Base-by-base conservation (phyloP, 2,329 filamentous ascomycete genomes). In the Aspergillus jensenii region DNA sequence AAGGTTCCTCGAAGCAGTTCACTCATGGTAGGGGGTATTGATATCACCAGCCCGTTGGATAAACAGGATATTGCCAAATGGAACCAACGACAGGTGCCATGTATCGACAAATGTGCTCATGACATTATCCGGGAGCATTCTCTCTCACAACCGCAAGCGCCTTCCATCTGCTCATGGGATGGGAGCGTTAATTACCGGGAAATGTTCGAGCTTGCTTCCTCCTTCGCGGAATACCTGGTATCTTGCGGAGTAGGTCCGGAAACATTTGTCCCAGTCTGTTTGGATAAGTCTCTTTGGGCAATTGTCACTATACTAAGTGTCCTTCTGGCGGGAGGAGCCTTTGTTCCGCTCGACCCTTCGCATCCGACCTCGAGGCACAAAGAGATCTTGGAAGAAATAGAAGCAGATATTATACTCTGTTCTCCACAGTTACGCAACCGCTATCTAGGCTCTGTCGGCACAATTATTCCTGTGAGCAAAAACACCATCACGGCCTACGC, bases 111-210 rank as follows among this genome's bases (percentile, higher is more conserved):
- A 45, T 73, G 69, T 31, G 66, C 71, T 2, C 72, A 75, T 40
- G 69, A 74, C 6, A 64, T 73, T 48, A 73, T 75, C 48, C 49
- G 51, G 3, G 68, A 71, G 31, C 67, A 67, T 43, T 56, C 51
- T 9, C 25, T 62, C 2, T 51, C 59, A 5, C 68, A 68, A 1
- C 71, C 71, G 0, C 57, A 72, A 6, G 66, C 71, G 3, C 65
- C 64, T 21, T 74, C 74, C 25, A 67, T 76, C 3, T 67, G 65
- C 48, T 72, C 72, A 3, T 74, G 71, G 72, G 73, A 75, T 62
- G 71, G 72, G 8, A 53, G 67, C 12, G 63, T 76, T 5, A 66
- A 70, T 1, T 76, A 76, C 50, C 58, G 51, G 33, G 67, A 74
- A 35, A 65, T 74, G 49, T 66, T 66, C 56, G 45, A 65, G 2